These are phyloP conservation scores for Aspergillus sp. DNA, from an alignment of 2,329 filamentous ascomycete species.

Conservation along the genomic window DNA sequence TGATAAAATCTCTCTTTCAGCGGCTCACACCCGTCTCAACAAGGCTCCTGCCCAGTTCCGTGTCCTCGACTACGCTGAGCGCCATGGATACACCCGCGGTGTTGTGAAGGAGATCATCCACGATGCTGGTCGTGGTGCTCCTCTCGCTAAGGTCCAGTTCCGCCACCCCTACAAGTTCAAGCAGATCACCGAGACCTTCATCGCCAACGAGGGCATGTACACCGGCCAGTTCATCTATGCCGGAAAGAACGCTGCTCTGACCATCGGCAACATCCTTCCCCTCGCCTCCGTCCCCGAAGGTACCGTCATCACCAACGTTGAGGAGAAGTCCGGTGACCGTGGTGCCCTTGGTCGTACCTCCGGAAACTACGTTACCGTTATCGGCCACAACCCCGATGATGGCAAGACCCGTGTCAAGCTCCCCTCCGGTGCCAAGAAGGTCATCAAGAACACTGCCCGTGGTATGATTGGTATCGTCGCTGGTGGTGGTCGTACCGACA, in stretches of 20 bases:
- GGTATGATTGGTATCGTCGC: slow-evolving; percentile 99
- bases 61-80: slow-evolving; percentile 92
- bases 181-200: slow-evolving; percentile 98
- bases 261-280: slow-evolving; percentile 95
- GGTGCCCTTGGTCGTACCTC: slow-evolving; percentile 94
- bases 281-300: slow-evolving; percentile 94
- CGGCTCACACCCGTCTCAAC: slow-evolving; percentile 85
- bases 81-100: slow-evolving; percentile 96
- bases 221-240: slow-evolving; percentile 99
- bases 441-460: slow-evolving; percentile 85
- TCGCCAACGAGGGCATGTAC: slow-evolving; percentile 99
- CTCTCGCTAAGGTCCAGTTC: slow-evolving; percentile 95
- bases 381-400: slow-evolving; percentile 97
- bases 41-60: slow-evolving; percentile 96
- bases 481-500: slow-evolving; percentile 99
- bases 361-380: slow-evolving; percentile 98
- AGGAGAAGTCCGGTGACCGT: slow-evolving; percentile 98
- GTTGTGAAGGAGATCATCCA: slow-evolving; percentile 99
- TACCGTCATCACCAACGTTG: slow-evolving; percentile 98
- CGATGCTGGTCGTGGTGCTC: slow-evolving; percentile 96
- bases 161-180: slow-evolving; percentile 98
- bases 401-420: slow-evolving; percentile 99
- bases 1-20: slow-evolving; percentile 47
- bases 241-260: slow-evolving; percentile 96
- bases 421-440: slow-evolving; percentile 98